Conservation (phyloP, 164 flowering plant genomes). For the Liriodendron chinense region DNA sequence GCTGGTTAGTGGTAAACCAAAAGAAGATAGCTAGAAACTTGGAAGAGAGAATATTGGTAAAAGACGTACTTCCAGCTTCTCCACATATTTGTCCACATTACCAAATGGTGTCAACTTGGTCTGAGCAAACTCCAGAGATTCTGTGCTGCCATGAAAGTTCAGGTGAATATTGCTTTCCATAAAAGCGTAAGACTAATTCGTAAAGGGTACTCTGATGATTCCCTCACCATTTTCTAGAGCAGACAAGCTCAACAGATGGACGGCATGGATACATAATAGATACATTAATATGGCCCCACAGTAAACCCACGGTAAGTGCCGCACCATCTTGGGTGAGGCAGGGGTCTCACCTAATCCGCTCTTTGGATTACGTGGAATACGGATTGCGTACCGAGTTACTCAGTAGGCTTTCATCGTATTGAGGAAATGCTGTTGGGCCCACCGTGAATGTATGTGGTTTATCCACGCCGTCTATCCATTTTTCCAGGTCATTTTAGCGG, state of each 20-base stretch:
- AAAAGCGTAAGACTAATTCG: not conserved
- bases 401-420: too few relatives aligned
- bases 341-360: too few relatives aligned
- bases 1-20: not conserved
- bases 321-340: too few relatives aligned
- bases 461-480: too few relatives aligned
- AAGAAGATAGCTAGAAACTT: not conserved
- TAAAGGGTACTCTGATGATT: not conserved
- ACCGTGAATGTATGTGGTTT: too few relatives aligned
- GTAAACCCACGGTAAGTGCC: too few relatives aligned
- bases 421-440: too few relatives aligned
- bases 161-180: conserved; percentile 10
- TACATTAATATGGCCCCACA: too few relatives aligned
- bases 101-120: conserved; percentile 78
- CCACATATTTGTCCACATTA: conserved; percentile 61
- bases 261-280: too few relatives aligned
- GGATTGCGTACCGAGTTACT: too few relatives aligned
- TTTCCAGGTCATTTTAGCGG: too few relatives aligned
- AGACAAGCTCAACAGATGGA: conserved; percentile 82
- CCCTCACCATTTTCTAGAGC: conserved; percentile 73
- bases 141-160: conserved; percentile 63
- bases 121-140: conserved; percentile 92
- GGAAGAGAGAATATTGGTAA: not conserved
- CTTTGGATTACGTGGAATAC: too few relatives aligned
- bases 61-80: conserved; percentile 76